Evolutionary conservation across 2,329 filamentous ascomycete genomes (phyloP).

Genomic region (Arthrobotrys entomopaga): DNA sequence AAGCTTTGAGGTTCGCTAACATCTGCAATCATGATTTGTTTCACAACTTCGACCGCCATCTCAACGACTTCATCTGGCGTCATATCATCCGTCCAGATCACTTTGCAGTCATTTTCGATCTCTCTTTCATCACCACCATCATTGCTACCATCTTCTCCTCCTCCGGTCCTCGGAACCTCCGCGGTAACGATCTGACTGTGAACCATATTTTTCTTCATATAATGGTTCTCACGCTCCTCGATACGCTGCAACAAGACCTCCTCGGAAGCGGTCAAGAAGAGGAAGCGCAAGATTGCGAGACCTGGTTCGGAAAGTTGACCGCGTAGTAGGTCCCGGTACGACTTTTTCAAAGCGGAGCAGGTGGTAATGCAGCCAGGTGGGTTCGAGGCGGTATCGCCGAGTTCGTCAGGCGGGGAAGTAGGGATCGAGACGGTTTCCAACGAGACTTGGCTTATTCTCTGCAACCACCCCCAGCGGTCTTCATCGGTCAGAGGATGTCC

Average conservation of each 20-base stretch:
- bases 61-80: slow-evolving; percentile 44
- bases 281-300: slow-evolving; percentile 27
- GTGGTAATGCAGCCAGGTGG: slow-evolving; percentile 84
- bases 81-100: slow-evolving; percentile 45
- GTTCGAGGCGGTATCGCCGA: slow-evolving; percentile 68
- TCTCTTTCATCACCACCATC: slow-evolving; percentile 13
- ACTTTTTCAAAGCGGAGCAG: slow-evolving; percentile 85
- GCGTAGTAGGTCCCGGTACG: slow-evolving; percentile 46
- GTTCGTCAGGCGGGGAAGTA: slow-evolving; percentile 63
- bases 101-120: slow-evolving; percentile 35
- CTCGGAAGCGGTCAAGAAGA: slow-evolving; percentile 49
- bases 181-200: slow-evolving; percentile 46
- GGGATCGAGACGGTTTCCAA: slow-evolving; percentile 26
- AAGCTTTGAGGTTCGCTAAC: not conserved
- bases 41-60: slow-evolving; percentile 40
- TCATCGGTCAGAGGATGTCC: slow-evolving; percentile 87
- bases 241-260: slow-evolving; percentile 41
- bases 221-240: slow-evolving; percentile 43
- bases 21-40: slow-evolving; percentile 35
- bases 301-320: slow-evolving; percentile 25
- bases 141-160: not conserved
- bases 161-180: slow-evolving; percentile 34
- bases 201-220: slow-evolving; percentile 54
- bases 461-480: slow-evolving; percentile 98
- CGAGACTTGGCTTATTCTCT: slow-evolving; percentile 72